These are phyloP conservation scores for Cutaneotrichosporon sp. DNA, from an alignment of 1,284 basidiomycete species.

Conservation along the genomic window DNA sequence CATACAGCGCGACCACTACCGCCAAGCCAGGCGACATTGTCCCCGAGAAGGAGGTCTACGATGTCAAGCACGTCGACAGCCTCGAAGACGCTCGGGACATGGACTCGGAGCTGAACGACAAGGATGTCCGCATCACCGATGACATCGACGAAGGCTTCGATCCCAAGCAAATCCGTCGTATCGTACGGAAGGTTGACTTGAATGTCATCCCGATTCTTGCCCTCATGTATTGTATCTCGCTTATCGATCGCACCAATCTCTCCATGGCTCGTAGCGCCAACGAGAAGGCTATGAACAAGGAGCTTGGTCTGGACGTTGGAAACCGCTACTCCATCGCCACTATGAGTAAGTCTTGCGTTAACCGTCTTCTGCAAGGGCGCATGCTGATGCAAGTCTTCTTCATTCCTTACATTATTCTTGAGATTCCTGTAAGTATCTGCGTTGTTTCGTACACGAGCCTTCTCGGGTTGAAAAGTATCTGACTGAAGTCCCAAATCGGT, in stretches of 20 bases:
- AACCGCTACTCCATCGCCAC: constrained; percentile 44
- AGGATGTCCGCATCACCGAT: too few species aligned
- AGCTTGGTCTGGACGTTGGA: constrained; percentile 32
- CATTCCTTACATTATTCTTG: constrained; percentile 48
- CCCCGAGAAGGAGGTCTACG: background rate
- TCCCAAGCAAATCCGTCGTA: constrained; percentile 2
- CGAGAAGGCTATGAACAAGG: constrained; percentile 22
- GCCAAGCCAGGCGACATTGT: background rate
- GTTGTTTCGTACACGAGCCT: background rate
- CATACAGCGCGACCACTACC: background rate
- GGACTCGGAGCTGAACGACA: background rate
- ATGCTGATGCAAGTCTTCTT: too few species aligned
- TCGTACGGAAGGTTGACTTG: constrained; percentile 13
- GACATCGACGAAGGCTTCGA: constrained; percentile 18
- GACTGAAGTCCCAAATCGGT: constrained; percentile 25
- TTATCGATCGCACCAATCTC: constrained; percentile 37
- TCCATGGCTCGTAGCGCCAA: constrained; percentile 31
- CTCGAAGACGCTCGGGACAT: background rate
- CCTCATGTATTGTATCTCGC: constrained; percentile 15
- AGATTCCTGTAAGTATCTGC: constrained; percentile 16
- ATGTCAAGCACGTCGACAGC: background rate
- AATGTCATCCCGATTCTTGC: constrained; percentile 17
- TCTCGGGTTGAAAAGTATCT: too few species aligned
- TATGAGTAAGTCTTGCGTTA: too few species aligned
- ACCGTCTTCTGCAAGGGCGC: too few species aligned